Evolutionary conservation across 2,329 filamentous ascomycete species (phyloP).

Genomic region (Helotiales sp.): DNA sequence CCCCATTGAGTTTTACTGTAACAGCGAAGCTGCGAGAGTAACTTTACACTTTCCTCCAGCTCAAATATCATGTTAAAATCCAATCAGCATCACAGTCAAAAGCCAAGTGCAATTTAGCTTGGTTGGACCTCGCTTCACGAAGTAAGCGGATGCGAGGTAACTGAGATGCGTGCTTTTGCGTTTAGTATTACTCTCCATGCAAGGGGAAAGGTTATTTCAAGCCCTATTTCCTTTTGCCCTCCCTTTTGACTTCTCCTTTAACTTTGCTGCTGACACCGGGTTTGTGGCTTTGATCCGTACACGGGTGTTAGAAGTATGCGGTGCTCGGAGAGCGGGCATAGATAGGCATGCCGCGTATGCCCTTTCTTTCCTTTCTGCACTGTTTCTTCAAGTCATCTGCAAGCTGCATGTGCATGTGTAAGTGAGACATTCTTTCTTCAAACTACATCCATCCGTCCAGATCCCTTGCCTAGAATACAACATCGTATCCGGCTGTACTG

Average conservation of each 20-base stretch:
- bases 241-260: no score
- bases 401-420: no score
- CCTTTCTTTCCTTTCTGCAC: neutral
- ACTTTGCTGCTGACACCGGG: neutral
- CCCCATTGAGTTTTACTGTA: no score
- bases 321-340: no score
- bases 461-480: no score
- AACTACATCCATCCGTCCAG: no score
- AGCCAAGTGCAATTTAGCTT: no score
- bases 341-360: constrained; percentile 9
- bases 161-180: neutral
- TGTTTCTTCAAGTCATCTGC: constrained; percentile 1
- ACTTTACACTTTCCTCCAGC: neutral
- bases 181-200: neutral
- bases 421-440: no score
- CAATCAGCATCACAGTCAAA: no score
- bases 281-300: neutral
- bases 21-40: neutral
- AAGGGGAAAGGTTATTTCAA: neutral
- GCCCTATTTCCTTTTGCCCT: no score
- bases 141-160: neutral
- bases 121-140: neutral
- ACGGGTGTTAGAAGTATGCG: neutral
- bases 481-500: neutral
- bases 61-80: neutral